Evolutionary conservation across 441 rosid genomes (phyloP).

Genomic region (Populus trichocarpa): DNA sequence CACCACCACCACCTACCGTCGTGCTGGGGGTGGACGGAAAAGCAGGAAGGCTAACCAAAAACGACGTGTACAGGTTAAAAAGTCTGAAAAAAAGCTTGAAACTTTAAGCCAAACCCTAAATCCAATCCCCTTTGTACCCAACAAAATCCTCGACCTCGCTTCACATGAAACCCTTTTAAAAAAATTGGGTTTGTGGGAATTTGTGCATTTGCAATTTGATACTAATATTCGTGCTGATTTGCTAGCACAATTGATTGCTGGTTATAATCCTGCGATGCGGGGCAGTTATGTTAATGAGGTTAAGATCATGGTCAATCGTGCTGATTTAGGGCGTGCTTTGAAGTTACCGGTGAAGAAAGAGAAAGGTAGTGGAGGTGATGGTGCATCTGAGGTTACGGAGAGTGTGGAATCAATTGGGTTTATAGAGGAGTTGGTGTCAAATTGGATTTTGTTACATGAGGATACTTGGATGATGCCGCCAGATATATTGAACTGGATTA

Average conservation of each 20-base stretch:
- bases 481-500: constrained; percentile 44
- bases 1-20: constrained; percentile 10
- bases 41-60: constrained; percentile 35
- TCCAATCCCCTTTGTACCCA: constrained; percentile 63
- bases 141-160: constrained; percentile 52
- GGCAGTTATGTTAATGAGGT: constrained; percentile 56
- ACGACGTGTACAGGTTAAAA: constrained; percentile 34
- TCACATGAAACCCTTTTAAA: constrained; percentile 54
- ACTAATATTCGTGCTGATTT: constrained; percentile 46
- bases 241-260: constrained; percentile 58
- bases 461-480: constrained; percentile 77
- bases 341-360: constrained; percentile 59
- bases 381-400: constrained; percentile 30
- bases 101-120: constrained; percentile 39
- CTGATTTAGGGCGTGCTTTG: constrained; percentile 82
- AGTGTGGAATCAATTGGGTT: constrained; percentile 47
- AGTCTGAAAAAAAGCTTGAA: constrained; percentile 43
- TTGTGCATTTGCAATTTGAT: constrained; percentile 65
- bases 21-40: constrained; percentile 54
- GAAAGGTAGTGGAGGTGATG: constrained; percentile 16
- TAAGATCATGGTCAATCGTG: constrained; percentile 52
- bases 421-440: constrained; percentile 54
- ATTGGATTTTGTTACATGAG: constrained; percentile 69
- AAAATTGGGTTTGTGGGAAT: constrained; percentile 80
- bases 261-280: constrained; percentile 30